Conservation (phyloP, 2,329 filamentous ascomycete species). For the Bipolaris sorokiniana region DNA sequence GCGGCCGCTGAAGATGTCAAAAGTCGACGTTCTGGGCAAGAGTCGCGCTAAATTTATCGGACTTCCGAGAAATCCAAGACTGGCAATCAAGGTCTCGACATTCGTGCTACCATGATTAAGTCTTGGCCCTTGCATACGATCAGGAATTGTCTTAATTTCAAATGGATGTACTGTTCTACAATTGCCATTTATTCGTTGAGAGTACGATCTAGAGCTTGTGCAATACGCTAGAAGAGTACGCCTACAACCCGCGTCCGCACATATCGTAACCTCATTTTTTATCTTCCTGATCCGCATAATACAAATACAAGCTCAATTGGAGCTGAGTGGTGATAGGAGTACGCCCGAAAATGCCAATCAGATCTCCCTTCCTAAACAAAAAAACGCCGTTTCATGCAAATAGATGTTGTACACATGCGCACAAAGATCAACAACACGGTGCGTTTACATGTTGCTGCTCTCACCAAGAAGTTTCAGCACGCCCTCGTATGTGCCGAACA, state of each 20-base stretch:
- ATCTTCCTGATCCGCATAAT: conserved; percentile 5
- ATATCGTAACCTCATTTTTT: conserved; percentile 8
- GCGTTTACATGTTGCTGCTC: conserved; percentile 47
- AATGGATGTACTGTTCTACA: too few species aligned
- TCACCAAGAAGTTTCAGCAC: conserved; percentile 57
- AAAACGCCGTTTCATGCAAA: conserved; percentile 19
- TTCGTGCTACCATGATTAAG: neutral
- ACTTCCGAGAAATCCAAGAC: conserved; percentile 3
- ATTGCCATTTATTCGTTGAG: neutral
- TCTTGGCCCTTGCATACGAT: neutral
- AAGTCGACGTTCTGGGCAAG: conserved; percentile 20
- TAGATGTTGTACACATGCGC: conserved; percentile 16
- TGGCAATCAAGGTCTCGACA: neutral
- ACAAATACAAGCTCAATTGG: conserved; percentile 12
- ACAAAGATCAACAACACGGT: neutral
- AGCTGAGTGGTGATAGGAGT: conserved; percentile 13
- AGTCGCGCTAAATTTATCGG: conserved; percentile 17
- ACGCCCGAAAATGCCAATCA: conserved; percentile 11
- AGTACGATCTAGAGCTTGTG: neutral
- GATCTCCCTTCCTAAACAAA: neutral
- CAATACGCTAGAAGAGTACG: neutral
- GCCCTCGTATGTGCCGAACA: conserved; percentile 85
- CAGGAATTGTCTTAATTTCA: neutral
- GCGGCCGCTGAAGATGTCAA: conserved; percentile 9
- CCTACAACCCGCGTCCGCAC: neutral